Percentiles rank a stretch among this genome's conserved stretches.
These are phyloP conservation scores for Botryotinia convoluta DNA, from an alignment of 2,329 filamentous ascomycete genomes.

Conservation along the genomic window DNA sequence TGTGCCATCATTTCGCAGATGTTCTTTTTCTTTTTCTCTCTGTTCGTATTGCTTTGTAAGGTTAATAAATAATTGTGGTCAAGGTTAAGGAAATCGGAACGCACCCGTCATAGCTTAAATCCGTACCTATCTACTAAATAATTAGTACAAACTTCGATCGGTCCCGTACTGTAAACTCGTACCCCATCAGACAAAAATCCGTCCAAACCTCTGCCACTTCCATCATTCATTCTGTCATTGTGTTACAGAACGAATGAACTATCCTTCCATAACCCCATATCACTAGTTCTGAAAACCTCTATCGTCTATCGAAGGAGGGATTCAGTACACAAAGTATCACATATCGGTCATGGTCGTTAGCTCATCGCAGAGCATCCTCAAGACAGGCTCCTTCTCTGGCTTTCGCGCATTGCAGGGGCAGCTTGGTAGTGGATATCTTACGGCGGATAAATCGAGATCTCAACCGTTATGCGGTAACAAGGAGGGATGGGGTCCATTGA, in stretches of 20 bases:
- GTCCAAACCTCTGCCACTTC: conserved; percentile 2
- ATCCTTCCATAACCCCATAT: conserved; percentile 11
- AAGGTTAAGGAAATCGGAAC: background rate
- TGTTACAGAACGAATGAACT: conserved; percentile 18
- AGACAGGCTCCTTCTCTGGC: conserved; percentile 60
- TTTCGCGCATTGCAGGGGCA: conserved; percentile 48
- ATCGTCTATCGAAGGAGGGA: conserved; percentile 21
- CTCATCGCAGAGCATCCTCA: conserved; percentile 32
- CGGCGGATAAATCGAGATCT: conserved; percentile 37
- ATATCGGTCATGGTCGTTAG: conserved; percentile 26
- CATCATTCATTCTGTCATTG: conserved; percentile 16
- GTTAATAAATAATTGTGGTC: background rate
- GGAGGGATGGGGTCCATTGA: conserved; percentile 95
- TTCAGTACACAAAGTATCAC: conserved; percentile 21
- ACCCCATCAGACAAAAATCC: background rate
- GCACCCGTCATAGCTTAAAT: conserved; percentile 7
- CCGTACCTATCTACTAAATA: background rate
- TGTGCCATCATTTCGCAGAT: background rate
- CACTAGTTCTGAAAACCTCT: conserved; percentile 24
- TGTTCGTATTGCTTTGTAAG: conserved; percentile 18
- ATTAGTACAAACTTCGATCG: background rate
- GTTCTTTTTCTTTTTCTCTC: background rate
- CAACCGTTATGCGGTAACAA: conserved; percentile 83
- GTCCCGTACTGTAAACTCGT: conserved; percentile 1
- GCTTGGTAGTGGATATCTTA: conserved; percentile 61